A percentile compares a stretch with the other conserved stretches of the same genome.
Evolutionary conservation across 2,329 filamentous ascomycete species (phyloP).

Genomic region (Pseudogymnoascus sp.): DNA sequence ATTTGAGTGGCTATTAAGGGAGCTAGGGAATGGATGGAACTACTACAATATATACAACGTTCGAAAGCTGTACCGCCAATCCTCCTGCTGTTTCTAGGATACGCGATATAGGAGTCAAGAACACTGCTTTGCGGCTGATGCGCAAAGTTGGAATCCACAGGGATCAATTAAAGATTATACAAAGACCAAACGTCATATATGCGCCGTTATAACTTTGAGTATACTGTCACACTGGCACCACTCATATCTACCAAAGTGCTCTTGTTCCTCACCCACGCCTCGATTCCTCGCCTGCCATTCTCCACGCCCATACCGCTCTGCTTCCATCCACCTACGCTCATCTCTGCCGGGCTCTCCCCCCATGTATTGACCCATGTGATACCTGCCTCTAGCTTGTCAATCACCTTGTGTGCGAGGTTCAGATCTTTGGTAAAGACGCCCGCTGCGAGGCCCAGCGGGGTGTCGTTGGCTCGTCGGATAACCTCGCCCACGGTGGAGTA

Average conservation of each 20-base stretch:
- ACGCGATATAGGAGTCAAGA: no score
- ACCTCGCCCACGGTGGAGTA: constrained; percentile 65
- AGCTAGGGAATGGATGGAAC: neutral
- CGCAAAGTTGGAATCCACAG: neutral
- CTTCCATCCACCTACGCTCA: constrained; percentile 91
- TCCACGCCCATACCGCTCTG: constrained; percentile 80
- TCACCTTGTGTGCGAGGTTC: constrained; percentile 62
- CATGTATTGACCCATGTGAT: constrained; percentile 92
- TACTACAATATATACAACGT: neutral
- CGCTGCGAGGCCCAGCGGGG: constrained; percentile 69
- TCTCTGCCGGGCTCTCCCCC: constrained; percentile 87
- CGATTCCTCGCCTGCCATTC: constrained; percentile 71
- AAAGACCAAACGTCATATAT: neutral
- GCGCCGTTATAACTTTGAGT: constrained; percentile 45
- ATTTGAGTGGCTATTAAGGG: neutral
- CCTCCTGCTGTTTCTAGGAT: neutral
- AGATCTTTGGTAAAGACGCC: constrained; percentile 75
- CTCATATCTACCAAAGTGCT: constrained; percentile 76
- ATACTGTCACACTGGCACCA: constrained; percentile 61
- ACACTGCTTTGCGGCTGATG: neutral
- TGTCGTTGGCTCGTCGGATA: constrained; percentile 65
- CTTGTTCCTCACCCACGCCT: constrained; percentile 79
- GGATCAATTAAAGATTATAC: neutral
- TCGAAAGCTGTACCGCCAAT: neutral
- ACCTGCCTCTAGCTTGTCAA: constrained; percentile 65